Evolutionary conservation across 768 basidiomycete species (phyloP), one percentile per base, ranked within the genome.

Genomic region (Rickenella mellea): DNA sequence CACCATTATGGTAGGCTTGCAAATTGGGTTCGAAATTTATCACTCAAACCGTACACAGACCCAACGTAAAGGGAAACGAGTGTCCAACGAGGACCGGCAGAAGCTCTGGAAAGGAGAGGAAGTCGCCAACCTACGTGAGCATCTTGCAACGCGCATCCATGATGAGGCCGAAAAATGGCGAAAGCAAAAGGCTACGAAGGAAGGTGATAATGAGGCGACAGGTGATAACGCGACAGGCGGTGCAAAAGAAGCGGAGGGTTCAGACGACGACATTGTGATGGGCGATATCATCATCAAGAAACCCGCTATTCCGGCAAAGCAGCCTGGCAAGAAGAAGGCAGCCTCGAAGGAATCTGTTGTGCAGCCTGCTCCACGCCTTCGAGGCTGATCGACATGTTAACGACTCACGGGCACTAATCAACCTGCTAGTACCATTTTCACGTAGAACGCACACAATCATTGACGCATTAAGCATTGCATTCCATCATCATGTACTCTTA

Each of bases 81-180:
- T 56, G 21, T 40, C 56, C 30, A 62, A 63, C 33, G 45, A 51
- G 26, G 65, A 70, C 20, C 67, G 74, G 41, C 64, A 64, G 46
- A 42, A 48, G 17, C 67, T 68, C 47, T 85, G 83, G 83, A 60
- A 74, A 26, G 70, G 68, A 28, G 53, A 65, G 10, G 55, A 61
- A n/a, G 64, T 79, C 31, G 61, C 56, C 6, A 56, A 50, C 12
- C 68, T 70, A 50, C 73, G 83, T 11, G 67, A 72, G 31, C 43
- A 63, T 6, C 61, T 83, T 20, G 46, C 49, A 22, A 48, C 47
- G 2, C 63, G 64, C 6, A 76, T 82, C 22, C 41, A 50, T 6
- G 41, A 52, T 3, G 62, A 84, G 21, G 80, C 82, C 14, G 50
- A 59, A 22, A 37, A 42, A 19, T 61, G 56, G 57, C 51, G 52